Percentiles rank a stretch among this genome's conserved stretches.
Evolutionary conservation across 2,329 filamentous ascomycete genomes (phyloP).

Genomic region (Colletotrichum australisinense): DNA sequence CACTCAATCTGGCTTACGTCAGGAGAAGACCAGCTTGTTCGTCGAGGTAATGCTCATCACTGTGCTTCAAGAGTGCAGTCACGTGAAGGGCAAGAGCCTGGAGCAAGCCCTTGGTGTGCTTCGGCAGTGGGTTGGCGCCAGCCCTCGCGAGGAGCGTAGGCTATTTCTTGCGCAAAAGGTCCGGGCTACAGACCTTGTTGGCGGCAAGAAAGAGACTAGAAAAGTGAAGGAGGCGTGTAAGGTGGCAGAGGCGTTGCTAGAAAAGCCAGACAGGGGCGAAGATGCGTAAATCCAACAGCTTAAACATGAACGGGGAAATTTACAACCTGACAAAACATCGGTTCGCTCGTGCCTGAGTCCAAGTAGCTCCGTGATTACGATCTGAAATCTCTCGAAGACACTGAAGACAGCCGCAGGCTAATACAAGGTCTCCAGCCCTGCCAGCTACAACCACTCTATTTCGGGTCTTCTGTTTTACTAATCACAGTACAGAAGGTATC

Average conservation of each 20-base stretch:
- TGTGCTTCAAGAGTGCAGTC: conserved; percentile 72
- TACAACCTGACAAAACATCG: neutral
- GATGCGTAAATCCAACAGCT: neutral
- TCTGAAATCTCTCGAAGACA: neutral
- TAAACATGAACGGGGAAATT: neutral
- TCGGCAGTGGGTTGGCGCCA: conserved; percentile 52
- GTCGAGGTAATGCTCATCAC: conserved; percentile 84
- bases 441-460: neutral
- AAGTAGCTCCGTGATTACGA: neutral
- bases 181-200: conserved; percentile 69
- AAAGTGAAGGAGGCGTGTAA: conserved; percentile 60
- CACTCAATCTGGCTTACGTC: conserved; percentile 82
- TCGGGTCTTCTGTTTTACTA: neutral
- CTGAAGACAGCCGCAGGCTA: neutral
- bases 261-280: conserved; percentile 36
- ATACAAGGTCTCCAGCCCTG: neutral
- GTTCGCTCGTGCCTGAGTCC: neutral
- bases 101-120: conserved; percentile 24
- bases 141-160: conserved; percentile 80
- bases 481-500: neutral
- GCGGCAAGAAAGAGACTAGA: conserved; percentile 59
- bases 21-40: conserved; percentile 82
- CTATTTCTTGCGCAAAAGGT: conserved; percentile 85
- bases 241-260: conserved; percentile 52
- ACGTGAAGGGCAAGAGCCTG: conserved; percentile 48